Percentiles rank a stretch among this genome's conserved stretches.
phyloP scores from a whole-genome alignment of 495 filamentous ascomycete species.

The Geopyxis carbonaria region DNA sequence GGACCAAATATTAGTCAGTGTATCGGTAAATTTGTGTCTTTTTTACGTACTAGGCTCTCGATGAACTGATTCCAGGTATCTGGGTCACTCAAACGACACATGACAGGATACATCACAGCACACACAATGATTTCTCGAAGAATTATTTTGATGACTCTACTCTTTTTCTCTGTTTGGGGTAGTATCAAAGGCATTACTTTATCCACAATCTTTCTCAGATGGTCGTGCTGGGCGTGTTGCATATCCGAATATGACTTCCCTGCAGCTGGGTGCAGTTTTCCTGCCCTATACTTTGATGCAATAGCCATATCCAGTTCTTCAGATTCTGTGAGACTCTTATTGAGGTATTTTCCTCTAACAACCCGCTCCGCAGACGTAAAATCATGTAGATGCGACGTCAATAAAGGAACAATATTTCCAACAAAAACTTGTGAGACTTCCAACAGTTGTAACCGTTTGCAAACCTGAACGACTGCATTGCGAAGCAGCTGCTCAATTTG shows the following conservation, averaged over 20 bases:
- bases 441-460: constrained; percentile 47
- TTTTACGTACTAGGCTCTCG: constrained; percentile 61
- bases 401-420: constrained; percentile 64
- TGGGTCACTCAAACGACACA: constrained; percentile 63
- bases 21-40: no score
- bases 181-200: constrained; percentile 60
- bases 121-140: constrained; percentile 73
- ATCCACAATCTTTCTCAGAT: constrained; percentile 54
- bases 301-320: constrained; percentile 91
- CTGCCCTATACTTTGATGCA: constrained; percentile 77
- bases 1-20: not conserved
- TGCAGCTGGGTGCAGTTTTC: constrained; percentile 79
- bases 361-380: constrained; percentile 80
- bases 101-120: constrained; percentile 51
- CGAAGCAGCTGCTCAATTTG: constrained; percentile 71
- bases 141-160: constrained; percentile 59
- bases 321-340: constrained; percentile 81
- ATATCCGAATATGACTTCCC: constrained; percentile 64
- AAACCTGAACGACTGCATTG: constrained; percentile 50
- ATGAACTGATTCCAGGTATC: constrained; percentile 96
- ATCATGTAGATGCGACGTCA: constrained; percentile 81
- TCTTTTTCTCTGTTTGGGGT: constrained; percentile 53
- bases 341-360: constrained; percentile 72
- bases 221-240: constrained; percentile 67
- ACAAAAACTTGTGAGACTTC: constrained; percentile 71